These are phyloP conservation scores for Psilocybe cubensis DNA, from an alignment of 768 basidiomycete genomes.

Conservation along the genomic window DNA sequence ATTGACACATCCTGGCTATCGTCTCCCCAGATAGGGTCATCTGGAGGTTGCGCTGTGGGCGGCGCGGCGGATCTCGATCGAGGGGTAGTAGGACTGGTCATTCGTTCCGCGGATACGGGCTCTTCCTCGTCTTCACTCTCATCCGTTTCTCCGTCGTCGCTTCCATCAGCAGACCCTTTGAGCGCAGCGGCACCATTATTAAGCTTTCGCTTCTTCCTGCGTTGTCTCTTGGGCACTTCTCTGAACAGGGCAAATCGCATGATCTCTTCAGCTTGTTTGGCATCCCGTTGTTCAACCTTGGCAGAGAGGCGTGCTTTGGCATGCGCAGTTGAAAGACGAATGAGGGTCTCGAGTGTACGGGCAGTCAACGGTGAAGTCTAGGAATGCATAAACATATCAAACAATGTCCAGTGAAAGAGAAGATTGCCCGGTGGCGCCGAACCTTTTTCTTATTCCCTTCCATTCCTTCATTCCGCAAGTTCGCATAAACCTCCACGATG, in stretches of 20 bases:
- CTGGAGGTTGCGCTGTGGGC: constrained; percentile 35
- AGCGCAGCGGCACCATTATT: constrained; percentile 64
- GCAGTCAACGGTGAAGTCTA: constrained; percentile 98
- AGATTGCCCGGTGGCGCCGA: constrained; percentile 18
- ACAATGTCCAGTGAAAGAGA: background rate
- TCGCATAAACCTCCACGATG: constrained; percentile 92
- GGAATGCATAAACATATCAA: constrained; percentile 15
- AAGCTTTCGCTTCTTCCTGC: constrained; percentile 86
- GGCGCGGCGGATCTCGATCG: constrained; percentile 25
- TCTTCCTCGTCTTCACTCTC: constrained; percentile 45
- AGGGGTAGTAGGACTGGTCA: constrained; percentile 48
- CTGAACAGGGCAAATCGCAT: constrained; percentile 98
- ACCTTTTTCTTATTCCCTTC: constrained; percentile 91
- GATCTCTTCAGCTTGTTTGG: constrained; percentile 90
- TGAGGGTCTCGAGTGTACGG: constrained; percentile 97
- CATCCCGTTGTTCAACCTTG: constrained; percentile 85
- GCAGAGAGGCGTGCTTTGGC: constrained; percentile 91
- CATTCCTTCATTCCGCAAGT: constrained; percentile 88
- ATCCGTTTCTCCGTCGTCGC: constrained; percentile 42
- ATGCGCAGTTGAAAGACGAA: constrained; percentile 97
- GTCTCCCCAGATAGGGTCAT: constrained; percentile 69
- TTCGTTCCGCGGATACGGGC: constrained; percentile 45
- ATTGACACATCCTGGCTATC: constrained; percentile 70
- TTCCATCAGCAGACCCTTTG: constrained; percentile 49
- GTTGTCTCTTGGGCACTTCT: constrained; percentile 85